Evolutionary conservation across 306 rosid genomes (phyloP).

Genomic region (Citrullus colocynthis): DNA sequence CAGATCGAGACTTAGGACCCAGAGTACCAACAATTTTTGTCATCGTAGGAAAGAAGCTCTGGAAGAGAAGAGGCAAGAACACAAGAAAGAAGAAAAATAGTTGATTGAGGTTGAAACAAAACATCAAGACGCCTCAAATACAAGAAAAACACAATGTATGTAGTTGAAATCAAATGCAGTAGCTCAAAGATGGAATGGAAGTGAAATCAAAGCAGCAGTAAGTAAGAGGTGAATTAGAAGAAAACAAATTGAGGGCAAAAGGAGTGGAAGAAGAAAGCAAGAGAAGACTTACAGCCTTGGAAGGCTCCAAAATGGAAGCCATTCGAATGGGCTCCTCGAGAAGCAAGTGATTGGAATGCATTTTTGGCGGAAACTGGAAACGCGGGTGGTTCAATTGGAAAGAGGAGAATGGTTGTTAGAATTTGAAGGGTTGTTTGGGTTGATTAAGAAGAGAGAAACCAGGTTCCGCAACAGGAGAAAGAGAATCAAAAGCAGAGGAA

Average conservation of each 20-base stretch:
- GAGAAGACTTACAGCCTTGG: constrained; percentile 44
- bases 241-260: not conserved
- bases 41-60: constrained; percentile 77
- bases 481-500: not conserved
- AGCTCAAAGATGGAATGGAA: not conserved
- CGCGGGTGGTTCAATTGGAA: no score
- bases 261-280: not conserved
- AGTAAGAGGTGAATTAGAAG: not conserved
- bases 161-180: not conserved
- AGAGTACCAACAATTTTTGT: constrained; percentile 92
- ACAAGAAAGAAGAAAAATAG: no score
- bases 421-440: not conserved
- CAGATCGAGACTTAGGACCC: constrained; percentile 80
- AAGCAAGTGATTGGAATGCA: constrained; percentile 83
- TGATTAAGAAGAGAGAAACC: not conserved
- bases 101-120: not conserved
- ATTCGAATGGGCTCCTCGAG: constrained; percentile 90
- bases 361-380: constrained; percentile 1
- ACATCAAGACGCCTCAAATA: not conserved
- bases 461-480: not conserved
- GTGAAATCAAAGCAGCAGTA: not conserved
- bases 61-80: not conserved
- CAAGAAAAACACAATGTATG: not conserved
- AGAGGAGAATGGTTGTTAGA: not conserved
- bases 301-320: constrained; percentile 86